phyloP scores from a whole-genome alignment of 1,139 yeast genomes.

The Blastobotrys proliferans region DNA sequence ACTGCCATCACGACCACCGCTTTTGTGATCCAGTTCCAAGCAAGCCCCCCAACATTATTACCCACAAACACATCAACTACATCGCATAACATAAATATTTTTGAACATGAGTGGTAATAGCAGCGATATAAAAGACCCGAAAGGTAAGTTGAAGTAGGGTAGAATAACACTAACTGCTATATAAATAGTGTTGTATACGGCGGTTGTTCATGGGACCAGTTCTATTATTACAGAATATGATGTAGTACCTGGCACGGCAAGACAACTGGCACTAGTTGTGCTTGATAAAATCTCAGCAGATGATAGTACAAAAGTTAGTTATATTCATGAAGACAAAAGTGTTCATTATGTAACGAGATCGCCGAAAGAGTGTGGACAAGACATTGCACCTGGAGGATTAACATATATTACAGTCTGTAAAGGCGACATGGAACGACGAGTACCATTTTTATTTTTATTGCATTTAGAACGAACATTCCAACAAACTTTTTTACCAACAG shows the following conservation, averaged over 20 bases:
- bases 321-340: constrained; percentile 32
- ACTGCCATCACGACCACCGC: too few relatives aligned
- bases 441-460: constrained; percentile 33
- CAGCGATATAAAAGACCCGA: too few relatives aligned
- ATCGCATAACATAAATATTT: too few relatives aligned
- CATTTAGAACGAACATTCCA: constrained; percentile 28
- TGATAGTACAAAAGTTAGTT: constrained; percentile 28
- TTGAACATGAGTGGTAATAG: too few relatives aligned
- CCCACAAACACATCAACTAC: too few relatives aligned
- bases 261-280: constrained; percentile 28
- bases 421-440: constrained; percentile 30
- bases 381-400: constrained; percentile 21
- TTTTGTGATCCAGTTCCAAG: too few relatives aligned
- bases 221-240: constrained; percentile 24
- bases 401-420: constrained; percentile 32
- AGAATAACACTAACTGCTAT: not conserved
- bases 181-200: constrained; percentile 29
- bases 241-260: constrained; percentile 21
- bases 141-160: too few relatives aligned
- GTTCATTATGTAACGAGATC: constrained; percentile 35
- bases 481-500: constrained; percentile 17
- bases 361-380: too few relatives aligned
- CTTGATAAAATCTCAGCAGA: constrained; percentile 26
- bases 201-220: constrained; percentile 30
- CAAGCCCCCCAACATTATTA: too few relatives aligned